Base-by-base conservation (phyloP, 306 rosid genomes). In the Dalbergia oliveri region DNA sequence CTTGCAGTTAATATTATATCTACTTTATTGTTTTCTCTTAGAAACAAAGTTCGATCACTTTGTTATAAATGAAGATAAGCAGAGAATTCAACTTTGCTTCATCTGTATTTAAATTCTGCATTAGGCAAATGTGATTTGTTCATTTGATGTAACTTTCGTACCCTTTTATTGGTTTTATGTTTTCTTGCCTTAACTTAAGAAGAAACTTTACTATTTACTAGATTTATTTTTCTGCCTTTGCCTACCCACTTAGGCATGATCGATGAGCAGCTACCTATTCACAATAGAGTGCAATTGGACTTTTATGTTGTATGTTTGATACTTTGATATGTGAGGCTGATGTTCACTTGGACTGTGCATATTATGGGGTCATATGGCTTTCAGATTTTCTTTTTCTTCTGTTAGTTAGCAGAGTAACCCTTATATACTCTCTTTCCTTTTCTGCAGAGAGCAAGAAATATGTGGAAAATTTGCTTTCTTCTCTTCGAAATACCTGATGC, bases 391-490 rank as follows among this genome's bases (percentile, higher is more conserved):
- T 59, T 71, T 61, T 56, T 83, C 65, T 43, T 71, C 59, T 51
- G 9, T 31, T 64, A 15, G 59, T 62, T 84, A 33, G 73, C 33
- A 54, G 31, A 51, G 21, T 35, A 26, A 63, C 34, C 16, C 53
- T 21, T 10, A 53, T 83, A 58, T 72, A 66, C 87, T 62, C 31
- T 57, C 79, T 23, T 78, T 45, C 2, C 9, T 11, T 41, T 13
- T 79, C 11, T 84, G 87, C 98, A 95, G 99, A 88, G 63, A 87
- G 91, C 94, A 90, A 83, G 84, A 91, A 87, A 69, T 88, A 82
- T 77, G 90, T 93, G 91, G 93, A 95, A 86, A 87, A 89, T 77
- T 90, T 91, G 93, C 93, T 93, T 65, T 88, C 98, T 59, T 80
- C 97, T 78, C 89, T 95, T 45, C 79, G 85, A 79, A 95, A 82